Conservation (phyloP, 495 filamentous ascomycete genomes). For the Aspergillus steynii region DNA sequence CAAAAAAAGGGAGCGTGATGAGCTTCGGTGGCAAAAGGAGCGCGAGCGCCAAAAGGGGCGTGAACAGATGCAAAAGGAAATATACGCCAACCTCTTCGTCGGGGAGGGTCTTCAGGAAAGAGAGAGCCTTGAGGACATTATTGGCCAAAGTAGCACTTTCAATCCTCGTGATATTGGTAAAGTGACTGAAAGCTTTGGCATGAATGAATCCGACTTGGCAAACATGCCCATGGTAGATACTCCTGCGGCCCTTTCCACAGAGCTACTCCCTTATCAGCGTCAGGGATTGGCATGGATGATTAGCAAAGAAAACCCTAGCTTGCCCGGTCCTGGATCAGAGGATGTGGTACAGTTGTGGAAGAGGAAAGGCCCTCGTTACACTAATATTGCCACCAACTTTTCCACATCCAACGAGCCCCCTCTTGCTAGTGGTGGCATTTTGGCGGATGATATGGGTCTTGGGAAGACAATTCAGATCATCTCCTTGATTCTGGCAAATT, state of each 20-base stretch:
- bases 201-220: conserved; percentile 66
- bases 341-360: conserved; percentile 85
- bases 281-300: conserved; percentile 84
- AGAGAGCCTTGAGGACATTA: conserved; percentile 59
- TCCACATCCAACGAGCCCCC: conserved; percentile 54
- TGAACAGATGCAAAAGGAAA: conserved; percentile 50
- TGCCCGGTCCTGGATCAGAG: conserved; percentile 60
- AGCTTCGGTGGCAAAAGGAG: conserved; percentile 29
- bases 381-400: conserved; percentile 78
- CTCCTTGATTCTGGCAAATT: conserved; percentile 70
- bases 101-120: conserved; percentile 26
- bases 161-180: conserved; percentile 67
- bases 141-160: conserved; percentile 67
- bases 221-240: conserved; percentile 73
- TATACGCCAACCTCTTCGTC: conserved; percentile 34
- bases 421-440: conserved; percentile 77
- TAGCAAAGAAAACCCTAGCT: conserved; percentile 67
- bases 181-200: conserved; percentile 68
- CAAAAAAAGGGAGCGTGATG: conserved; percentile 35
- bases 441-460: conserved; percentile 94
- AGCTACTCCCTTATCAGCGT: conserved; percentile 79
- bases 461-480: conserved; percentile 93
- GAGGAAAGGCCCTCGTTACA: conserved; percentile 51
- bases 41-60: conserved; percentile 29
- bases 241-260: conserved; percentile 61